These are phyloP conservation scores for Metarhizium anisopliae DNA, from an alignment of 2,329 filamentous ascomycete genomes.

Conservation along the genomic window DNA sequence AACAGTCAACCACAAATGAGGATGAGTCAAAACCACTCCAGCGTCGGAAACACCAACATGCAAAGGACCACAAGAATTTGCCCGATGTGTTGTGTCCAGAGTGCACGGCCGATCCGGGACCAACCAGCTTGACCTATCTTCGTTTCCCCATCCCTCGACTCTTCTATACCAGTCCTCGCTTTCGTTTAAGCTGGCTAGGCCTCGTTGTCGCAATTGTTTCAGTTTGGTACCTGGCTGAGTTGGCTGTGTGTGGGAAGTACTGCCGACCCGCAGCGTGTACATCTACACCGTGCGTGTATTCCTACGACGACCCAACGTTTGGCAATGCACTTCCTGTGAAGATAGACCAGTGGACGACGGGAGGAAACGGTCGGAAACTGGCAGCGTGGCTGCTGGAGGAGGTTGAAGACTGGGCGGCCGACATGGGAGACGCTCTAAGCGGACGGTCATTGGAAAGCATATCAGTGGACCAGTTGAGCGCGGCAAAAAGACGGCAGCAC, in stretches of 20 bases:
- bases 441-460: slow-evolving; percentile 35
- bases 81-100: slow-evolving; percentile 8
- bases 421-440: slow-evolving; percentile 35
- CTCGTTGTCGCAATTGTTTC: slow-evolving; percentile 32
- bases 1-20: slow-evolving; percentile 9
- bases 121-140: slow-evolving; percentile 24
- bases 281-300: slow-evolving; percentile 41
- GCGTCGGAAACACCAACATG: not conserved
- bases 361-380: slow-evolving; percentile 36
- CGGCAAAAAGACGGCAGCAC: slow-evolving; percentile 38
- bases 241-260: slow-evolving; percentile 41
- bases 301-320: slow-evolving; percentile 48
- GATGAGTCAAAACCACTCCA: not conserved
- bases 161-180: slow-evolving; percentile 32
- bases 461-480: slow-evolving; percentile 34
- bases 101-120: slow-evolving; percentile 8
- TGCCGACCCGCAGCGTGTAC: slow-evolving; percentile 45
- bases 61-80: not conserved
- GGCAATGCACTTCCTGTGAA: slow-evolving; percentile 53
- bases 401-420: slow-evolving; percentile 36
- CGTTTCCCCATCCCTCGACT: slow-evolving; percentile 37
- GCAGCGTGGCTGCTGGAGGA: slow-evolving; percentile 31
- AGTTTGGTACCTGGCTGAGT: slow-evolving; percentile 48
- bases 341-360: slow-evolving; percentile 51
- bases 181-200: slow-evolving; percentile 41